A percentile compares a stretch with the other conserved stretches of the same genome.
Evolutionary conservation across 768 basidiomycete species (phyloP).

Genomic region (Rhodosporidiobolus sp.): DNA sequence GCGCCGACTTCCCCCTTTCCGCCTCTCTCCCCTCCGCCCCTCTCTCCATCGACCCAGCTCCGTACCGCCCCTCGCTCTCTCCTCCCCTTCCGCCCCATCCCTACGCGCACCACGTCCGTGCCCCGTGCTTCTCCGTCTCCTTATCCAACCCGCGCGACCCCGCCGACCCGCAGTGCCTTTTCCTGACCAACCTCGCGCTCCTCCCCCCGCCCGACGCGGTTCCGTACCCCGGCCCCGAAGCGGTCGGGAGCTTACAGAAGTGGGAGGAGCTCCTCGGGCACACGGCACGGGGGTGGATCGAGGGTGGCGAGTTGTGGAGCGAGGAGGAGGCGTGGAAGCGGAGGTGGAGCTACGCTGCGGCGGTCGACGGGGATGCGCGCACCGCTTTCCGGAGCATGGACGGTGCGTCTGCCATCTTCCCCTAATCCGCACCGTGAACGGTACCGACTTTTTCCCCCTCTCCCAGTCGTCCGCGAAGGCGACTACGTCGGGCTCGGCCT

Average conservation of each 20-base stretch:
- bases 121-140: slow-evolving; percentile 8
- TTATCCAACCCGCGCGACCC: background rate
- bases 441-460: background rate
- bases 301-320: slow-evolving; percentile 3
- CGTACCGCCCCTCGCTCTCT: background rate
- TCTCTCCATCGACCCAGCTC: background rate
- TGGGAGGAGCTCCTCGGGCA: slow-evolving; percentile 32
- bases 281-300: slow-evolving; percentile 15
- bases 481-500: slow-evolving; percentile 39
- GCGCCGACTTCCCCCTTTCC: background rate
- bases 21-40: background rate
- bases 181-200: slow-evolving; percentile 38
- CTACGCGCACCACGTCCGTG: slow-evolving; percentile 33
- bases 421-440: too few species aligned
- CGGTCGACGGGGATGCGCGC: slow-evolving; percentile 32
- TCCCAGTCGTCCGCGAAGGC: slow-evolving; percentile 8
- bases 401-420: slow-evolving; percentile 20
- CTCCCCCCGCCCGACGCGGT: slow-evolving; percentile 34
- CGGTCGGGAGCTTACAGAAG: background rate
- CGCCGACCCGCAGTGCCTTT: slow-evolving; percentile 23
- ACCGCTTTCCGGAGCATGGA: slow-evolving; percentile 39
- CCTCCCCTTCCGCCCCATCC: slow-evolving; percentile 24
- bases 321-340: slow-evolving; percentile 32
- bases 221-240: slow-evolving; percentile 16
- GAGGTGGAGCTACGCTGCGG: slow-evolving; percentile 17